Evolutionary conservation across 495 filamentous ascomycete species (phyloP).

Genomic region (Xylaria bambusicola): DNA sequence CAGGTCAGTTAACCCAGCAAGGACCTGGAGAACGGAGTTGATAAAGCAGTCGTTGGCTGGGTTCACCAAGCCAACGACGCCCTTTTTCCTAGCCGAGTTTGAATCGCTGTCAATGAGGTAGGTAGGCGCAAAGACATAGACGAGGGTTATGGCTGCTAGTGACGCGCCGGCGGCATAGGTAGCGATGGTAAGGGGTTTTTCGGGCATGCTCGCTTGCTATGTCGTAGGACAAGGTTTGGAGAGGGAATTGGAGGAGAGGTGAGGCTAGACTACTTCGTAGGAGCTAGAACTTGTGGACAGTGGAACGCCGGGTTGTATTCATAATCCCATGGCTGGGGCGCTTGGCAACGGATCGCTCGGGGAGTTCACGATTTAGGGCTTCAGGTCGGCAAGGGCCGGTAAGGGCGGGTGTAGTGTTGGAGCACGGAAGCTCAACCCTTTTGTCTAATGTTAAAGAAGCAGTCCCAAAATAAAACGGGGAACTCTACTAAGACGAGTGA

Average conservation of each 20-base stretch:
- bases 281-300: neutral
- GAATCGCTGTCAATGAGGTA: constrained; percentile 86
- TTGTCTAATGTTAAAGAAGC: no score
- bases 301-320: neutral
- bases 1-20: constrained; percentile 92
- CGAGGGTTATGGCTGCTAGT: constrained; percentile 89
- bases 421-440: no score
- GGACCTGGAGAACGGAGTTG: constrained; percentile 91
- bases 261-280: no score
- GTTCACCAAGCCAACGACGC: constrained; percentile 86
- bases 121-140: constrained; percentile 96
- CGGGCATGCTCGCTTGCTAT: constrained; percentile 66
- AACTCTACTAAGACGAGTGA: no score
- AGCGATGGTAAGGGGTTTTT: constrained; percentile 81
- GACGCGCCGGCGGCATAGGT: constrained; percentile 95
- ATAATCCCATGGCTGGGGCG: neutral
- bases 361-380: neutral
- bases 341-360: neutral
- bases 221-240: neutral
- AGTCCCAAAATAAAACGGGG: no score
- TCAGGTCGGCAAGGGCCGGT: no score
- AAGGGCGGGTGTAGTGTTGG: no score
- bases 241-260: neutral
- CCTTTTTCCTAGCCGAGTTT: constrained; percentile 72
- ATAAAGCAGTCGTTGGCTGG: constrained; percentile 99